A percentile compares a stretch with the other conserved stretches of the same genome.
Evolutionary conservation across 495 filamentous ascomycete genomes (phyloP).

Genomic region (Penicillium maclennaniae): DNA sequence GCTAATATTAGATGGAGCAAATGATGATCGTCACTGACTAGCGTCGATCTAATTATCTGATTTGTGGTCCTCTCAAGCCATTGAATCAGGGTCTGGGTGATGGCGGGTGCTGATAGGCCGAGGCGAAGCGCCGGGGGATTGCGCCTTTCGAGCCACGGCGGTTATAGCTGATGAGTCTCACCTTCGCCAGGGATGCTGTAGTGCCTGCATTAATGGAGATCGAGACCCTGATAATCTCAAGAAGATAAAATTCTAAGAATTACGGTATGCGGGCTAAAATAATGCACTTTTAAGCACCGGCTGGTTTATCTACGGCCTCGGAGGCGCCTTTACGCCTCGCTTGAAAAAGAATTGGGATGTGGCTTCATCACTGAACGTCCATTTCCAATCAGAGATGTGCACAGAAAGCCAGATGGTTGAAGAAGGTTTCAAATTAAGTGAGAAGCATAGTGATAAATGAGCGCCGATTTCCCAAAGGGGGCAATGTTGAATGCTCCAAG

Average conservation of each 20-base stretch:
- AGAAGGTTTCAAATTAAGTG: background rate
- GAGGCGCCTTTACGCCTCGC: background rate
- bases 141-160: slow-evolving; percentile 9
- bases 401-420: background rate
- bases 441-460: background rate
- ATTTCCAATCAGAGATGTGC: background rate
- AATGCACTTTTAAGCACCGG: background rate
- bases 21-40: background rate
- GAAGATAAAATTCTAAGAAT: background rate
- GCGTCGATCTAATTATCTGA: background rate
- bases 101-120: slow-evolving; percentile 18
- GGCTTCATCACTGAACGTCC: background rate
- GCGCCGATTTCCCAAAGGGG: too few relatives aligned
- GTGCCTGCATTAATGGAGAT: slow-evolving; percentile 5
- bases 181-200: background rate
- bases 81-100: background rate
- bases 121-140: slow-evolving; percentile 19
- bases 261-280: too few relatives aligned
- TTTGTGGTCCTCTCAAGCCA: slow-evolving; percentile 3
- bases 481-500: background rate
- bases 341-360: background rate
- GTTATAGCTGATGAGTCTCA: slow-evolving; percentile 1
- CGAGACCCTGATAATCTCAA: background rate
- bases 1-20: slow-evolving; percentile 10
- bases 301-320: background rate